phyloP scores from a whole-genome alignment of 768 basidiomycete species.

The Boletus edulis region DNA sequence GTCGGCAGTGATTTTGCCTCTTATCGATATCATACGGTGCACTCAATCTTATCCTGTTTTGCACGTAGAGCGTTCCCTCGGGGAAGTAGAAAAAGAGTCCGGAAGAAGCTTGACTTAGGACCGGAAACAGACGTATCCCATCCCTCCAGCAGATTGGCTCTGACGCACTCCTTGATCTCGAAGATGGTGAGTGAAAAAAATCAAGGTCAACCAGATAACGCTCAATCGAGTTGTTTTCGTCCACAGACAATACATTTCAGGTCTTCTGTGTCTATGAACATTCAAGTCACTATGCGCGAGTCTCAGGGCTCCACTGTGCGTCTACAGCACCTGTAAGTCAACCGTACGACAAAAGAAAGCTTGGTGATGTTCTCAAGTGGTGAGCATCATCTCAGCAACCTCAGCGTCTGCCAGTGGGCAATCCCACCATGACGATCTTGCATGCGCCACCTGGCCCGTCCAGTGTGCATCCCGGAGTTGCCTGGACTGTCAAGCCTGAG shows the following conservation, averaged over 20 bases:
- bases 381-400: neutral
- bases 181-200: conserved; percentile 54
- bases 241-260: conserved; percentile 54
- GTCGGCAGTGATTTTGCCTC: conserved; percentile 9
- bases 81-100: conserved; percentile 51
- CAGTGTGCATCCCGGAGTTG: too few relatives aligned
- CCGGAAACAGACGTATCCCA: conserved; percentile 32
- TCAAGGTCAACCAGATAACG: neutral
- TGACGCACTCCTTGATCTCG: conserved; percentile 57
- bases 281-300: conserved; percentile 30
- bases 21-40: neutral
- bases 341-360: neutral
- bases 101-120: conserved; percentile 42
- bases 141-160: conserved; percentile 52
- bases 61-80: conserved; percentile 52
- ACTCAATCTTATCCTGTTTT: conserved; percentile 1
- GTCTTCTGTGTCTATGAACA: conserved; percentile 35
- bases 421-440: neutral
- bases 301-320: conserved; percentile 1
- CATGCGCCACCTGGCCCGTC: too few relatives aligned
- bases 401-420: neutral
- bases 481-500: neutral
- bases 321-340: conserved; percentile 11
- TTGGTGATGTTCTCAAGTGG: neutral
- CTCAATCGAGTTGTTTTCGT: neutral